Evolutionary conservation across 2,329 filamentous ascomycete genomes (phyloP).

Genomic region (Penicillium olsonii): DNA sequence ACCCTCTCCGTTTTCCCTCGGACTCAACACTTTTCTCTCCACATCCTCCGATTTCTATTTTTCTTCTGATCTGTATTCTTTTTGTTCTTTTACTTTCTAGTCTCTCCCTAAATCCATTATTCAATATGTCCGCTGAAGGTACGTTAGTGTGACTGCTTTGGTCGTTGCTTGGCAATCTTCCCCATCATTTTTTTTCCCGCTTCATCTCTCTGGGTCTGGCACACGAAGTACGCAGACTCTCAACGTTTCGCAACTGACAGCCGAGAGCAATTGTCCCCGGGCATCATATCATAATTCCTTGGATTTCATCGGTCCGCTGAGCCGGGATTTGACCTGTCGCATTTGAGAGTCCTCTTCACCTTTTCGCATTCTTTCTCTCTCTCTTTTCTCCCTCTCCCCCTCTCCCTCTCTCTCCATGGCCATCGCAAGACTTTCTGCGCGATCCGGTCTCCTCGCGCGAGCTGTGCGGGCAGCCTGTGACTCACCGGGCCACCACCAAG

Average conservation of each 20-base stretch:
- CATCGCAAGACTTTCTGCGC: slow-evolving; percentile 23
- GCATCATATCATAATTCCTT: not conserved
- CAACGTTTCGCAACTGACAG: not conserved
- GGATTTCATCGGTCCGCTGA: too few species aligned
- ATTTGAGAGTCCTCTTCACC: too few species aligned
- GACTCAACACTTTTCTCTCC: slow-evolving; percentile 14
- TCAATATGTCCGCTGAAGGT: slow-evolving; percentile 19
- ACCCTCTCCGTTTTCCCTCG: not conserved
- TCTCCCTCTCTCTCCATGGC: slow-evolving; percentile 20
- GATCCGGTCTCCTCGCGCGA: slow-evolving; percentile 17
- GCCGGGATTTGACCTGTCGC: too few species aligned
- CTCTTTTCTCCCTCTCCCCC: not conserved
- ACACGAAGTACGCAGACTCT: not conserved
- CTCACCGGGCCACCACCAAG: slow-evolving; percentile 6
- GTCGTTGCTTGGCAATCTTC: slow-evolving; percentile 14
- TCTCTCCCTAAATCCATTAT: not conserved
- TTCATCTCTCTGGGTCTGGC: not conserved
- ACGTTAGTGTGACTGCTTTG: slow-evolving; percentile 14
- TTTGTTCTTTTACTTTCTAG: not conserved
- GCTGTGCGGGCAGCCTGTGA: slow-evolving; percentile 8
- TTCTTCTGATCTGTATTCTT: not conserved
- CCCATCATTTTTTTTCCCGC: slow-evolving; percentile 14
- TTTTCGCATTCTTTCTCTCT: not conserved
- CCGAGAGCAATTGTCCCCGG: not conserved
- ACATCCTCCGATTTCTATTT: not conserved